A percentile compares a stretch with the other conserved stretches of the same genome.
These are phyloP conservation scores for Brasenia schreberi DNA, from an alignment of 164 flowering plant genomes.

Conservation along the genomic window DNA sequence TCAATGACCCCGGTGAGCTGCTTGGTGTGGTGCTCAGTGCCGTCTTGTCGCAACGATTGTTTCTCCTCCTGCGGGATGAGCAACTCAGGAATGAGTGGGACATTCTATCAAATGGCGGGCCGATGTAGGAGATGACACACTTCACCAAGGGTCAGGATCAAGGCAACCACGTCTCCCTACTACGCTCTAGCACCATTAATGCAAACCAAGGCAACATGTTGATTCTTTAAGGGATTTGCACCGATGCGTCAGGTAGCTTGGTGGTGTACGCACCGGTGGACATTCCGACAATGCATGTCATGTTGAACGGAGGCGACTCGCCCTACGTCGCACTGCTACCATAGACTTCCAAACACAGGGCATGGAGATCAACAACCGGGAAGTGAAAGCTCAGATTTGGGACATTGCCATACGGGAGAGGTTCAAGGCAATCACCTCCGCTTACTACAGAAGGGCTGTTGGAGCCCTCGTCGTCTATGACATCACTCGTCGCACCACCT, in stretches of 20 bases:
- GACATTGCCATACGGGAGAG: too few relatives aligned
- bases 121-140: conserved; percentile 98
- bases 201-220: conserved; percentile 84
- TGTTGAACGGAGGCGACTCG: conserved; percentile 95
- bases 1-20: conserved; percentile 94
- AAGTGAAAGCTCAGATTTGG: too few relatives aligned
- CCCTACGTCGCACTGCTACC: conserved; percentile 90
- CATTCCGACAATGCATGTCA: conserved; percentile 89
- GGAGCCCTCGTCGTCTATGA: too few relatives aligned
- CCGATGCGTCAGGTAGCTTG: conserved; percentile 72
- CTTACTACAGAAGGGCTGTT: too few relatives aligned
- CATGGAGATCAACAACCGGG: too few relatives aligned
- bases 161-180: conserved; percentile 92
- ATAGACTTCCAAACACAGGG: too few relatives aligned
- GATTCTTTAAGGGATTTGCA: conserved; percentile 87
- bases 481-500: too few relatives aligned
- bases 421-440: too few relatives aligned
- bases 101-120: conserved; percentile 91
- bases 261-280: conserved; percentile 98
- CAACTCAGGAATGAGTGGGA: conserved; percentile 91
- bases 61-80: conserved; percentile 83
- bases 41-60: conserved; percentile 68
- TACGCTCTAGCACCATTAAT: conserved; percentile 76
- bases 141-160: conserved; percentile 95
- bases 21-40: conserved; percentile 88